A percentile compares a stretch with the other conserved stretches of the same genome.
Evolutionary conservation across 1,284 basidiomycete genomes (phyloP).

Genomic region (Papiliotrema laurentii): DNA sequence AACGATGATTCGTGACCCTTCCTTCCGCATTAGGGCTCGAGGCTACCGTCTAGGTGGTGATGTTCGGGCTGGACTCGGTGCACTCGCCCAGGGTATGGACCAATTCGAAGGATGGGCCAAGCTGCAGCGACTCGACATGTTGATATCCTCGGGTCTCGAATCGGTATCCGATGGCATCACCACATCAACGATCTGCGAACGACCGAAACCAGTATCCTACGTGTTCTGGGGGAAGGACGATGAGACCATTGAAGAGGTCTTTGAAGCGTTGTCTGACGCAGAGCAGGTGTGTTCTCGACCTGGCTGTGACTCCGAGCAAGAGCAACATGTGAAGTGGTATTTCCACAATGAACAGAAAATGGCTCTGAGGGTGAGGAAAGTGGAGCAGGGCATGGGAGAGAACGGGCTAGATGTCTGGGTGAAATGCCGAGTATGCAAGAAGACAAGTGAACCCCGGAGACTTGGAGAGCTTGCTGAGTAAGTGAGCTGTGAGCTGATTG

Average conservation of each 20-base stretch:
- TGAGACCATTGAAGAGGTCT: constrained; percentile 7
- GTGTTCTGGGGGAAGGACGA: constrained; percentile 7
- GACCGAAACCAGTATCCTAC: background rate
- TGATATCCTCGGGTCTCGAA: constrained; percentile 17
- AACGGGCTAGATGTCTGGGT: constrained; percentile 14
- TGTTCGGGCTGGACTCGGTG: constrained; percentile 26
- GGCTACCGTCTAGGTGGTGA: constrained; percentile 33
- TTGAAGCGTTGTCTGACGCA: constrained; percentile 6
- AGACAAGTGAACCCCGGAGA: constrained; percentile 5
- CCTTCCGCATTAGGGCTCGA: constrained; percentile 15
- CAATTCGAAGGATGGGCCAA: constrained; percentile 29
- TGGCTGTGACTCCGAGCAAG: constrained; percentile 18
- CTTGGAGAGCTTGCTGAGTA: constrained; percentile 12
- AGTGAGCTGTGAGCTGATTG: constrained; percentile 2
- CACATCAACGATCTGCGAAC: constrained; percentile 1
- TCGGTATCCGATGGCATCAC: background rate
- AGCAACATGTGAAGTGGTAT: constrained; percentile 22
- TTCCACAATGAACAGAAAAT: constrained; percentile 17
- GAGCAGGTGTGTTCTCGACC: constrained; percentile 16
- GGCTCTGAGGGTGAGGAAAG: constrained; percentile 5
- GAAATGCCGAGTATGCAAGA: constrained; percentile 18
- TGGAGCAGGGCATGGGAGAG: constrained; percentile 5
- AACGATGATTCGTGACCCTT: constrained; percentile 1
- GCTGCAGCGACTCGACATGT: constrained; percentile 24
- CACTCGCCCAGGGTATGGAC: constrained; percentile 17